Evolutionary conservation across 208 protist species (phyloP), one percentile per base, ranked within the genome.

Genomic region (Herpetomonas samuelpessoai): DNA sequence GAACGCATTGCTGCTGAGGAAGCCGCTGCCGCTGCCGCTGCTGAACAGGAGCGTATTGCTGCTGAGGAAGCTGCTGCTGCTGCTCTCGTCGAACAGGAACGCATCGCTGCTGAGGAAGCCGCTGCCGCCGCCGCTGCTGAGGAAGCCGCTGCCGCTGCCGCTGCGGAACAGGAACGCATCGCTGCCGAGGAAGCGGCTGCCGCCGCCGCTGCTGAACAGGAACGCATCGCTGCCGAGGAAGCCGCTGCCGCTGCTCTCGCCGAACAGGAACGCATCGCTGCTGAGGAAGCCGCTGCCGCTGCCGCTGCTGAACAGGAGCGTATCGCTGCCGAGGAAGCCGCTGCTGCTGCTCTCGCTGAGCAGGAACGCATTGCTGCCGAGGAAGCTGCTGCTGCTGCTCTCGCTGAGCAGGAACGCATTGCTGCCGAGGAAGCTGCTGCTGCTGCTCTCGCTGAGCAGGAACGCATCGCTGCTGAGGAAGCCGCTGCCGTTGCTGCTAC

Each of bases 171-270:
- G 46, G 41, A 47, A 39, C 55, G 66, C 19, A 21, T 56, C 6
- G 65, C 51, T 31, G 64, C 56, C 16, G 67, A 73, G 52, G 38
- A 58, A 16, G 19, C 51, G 18, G 60, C 57, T 18, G 64, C 25
- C 0, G 73, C 65, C 49, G 74, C 65, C 41, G 68, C 63, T 53
- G 74, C 68, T 64, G 69, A 76, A 41, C 65, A 67, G 44, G 16
- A 69, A 35, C 65, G 57, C 21, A 10, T 68, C 1, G 58, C 46
- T 19, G 58, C 57, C 29, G 63, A 62, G 50, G 57, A 46, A 60
- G 57, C 66, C 68, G 26, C 65, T 61, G 38, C 25, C 62, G 16
- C 68, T 54, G 21, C 16, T 74, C 31, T 38, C 53, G 62, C 64
- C 41, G 69, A 76, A 30, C 65, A 71, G 45, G 22, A 69, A 30